Conservation (phyloP, 176 grass and related monocot species). For the Aegilops tauschii region DNA sequence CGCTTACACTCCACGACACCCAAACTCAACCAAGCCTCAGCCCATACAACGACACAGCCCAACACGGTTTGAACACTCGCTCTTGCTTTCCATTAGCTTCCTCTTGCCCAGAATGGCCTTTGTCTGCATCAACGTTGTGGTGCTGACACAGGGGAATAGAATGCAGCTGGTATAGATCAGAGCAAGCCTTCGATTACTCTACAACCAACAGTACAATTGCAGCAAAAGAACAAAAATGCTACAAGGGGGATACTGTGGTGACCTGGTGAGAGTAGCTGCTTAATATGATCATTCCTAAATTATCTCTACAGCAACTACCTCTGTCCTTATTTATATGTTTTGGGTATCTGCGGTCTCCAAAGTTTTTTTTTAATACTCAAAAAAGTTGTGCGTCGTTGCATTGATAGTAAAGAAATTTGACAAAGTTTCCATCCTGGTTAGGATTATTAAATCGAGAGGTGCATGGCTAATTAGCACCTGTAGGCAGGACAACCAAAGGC, state of each 20-base stretch:
- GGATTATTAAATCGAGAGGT: neutral
- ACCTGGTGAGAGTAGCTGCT: neutral
- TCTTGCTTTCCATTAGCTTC: no score
- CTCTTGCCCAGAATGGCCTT: no score
- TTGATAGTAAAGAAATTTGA: neutral
- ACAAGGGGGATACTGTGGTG: neutral
- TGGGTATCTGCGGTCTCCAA: neutral
- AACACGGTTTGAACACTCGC: no score
- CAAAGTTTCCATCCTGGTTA: neutral
- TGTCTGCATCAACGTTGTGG: no score
- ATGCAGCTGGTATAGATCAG: neutral
- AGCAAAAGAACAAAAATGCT: constrained; percentile 9
- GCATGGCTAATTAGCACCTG: neutral
- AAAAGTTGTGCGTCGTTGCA: neutral
- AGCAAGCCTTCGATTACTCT: neutral
- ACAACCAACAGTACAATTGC: neutral
- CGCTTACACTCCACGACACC: no score
- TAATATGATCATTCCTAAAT: neutral
- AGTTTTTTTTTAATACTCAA: neutral
- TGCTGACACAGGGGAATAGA: neutral
- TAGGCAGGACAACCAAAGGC: neutral
- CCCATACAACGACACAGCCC: no score
- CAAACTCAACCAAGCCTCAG: no score
- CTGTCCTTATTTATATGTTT: neutral
- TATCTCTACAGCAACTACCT: neutral